Evolutionary conservation across 768 basidiomycete genomes (phyloP).

Genomic region (Rhodotorula kratochvilovae): DNA sequence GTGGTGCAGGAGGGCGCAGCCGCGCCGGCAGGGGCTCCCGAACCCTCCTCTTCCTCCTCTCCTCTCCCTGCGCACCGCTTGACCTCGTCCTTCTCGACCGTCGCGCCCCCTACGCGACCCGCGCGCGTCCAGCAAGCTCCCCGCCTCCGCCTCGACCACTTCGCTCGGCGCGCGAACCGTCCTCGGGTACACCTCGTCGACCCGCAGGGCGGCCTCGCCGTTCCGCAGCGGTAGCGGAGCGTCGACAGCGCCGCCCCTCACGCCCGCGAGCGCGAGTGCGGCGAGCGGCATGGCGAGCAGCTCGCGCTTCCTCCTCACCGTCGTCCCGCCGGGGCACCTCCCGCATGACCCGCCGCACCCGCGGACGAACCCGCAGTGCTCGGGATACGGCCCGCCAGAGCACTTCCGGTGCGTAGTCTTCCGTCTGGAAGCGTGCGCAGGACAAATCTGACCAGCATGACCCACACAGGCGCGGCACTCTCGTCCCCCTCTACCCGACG

Average conservation of each 20-base stretch:
- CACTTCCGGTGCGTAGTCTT: constrained; percentile 49
- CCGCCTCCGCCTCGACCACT: constrained; percentile 5
- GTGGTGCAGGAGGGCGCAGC: too few species aligned
- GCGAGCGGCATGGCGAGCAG: background rate
- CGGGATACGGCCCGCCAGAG: constrained; percentile 47
- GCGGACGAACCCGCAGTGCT: constrained; percentile 50
- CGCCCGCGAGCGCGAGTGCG: background rate
- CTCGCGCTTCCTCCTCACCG: constrained; percentile 72
- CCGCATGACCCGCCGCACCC: constrained; percentile 54
- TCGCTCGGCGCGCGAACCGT: constrained; percentile 2
- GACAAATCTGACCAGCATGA: background rate
- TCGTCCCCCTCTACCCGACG: constrained; percentile 78
- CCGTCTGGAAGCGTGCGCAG: background rate
- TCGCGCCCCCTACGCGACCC: background rate
- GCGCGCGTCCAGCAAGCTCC: background rate
- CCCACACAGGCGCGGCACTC: constrained; percentile 64
- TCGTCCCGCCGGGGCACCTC: constrained; percentile 70
- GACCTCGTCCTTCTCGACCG: too few species aligned
- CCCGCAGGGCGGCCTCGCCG: background rate
- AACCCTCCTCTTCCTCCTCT: too few species aligned
- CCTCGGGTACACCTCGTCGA: constrained; percentile 10
- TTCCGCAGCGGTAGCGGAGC: background rate
- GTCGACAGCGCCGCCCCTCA: background rate
- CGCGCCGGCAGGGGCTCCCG: too few species aligned
- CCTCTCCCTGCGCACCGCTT: background rate